Evolutionary conservation across 2,329 filamentous ascomycete species (phyloP), one percentile per base, ranked within the genome.

Genomic region (Apiospora pterosperma): DNA sequence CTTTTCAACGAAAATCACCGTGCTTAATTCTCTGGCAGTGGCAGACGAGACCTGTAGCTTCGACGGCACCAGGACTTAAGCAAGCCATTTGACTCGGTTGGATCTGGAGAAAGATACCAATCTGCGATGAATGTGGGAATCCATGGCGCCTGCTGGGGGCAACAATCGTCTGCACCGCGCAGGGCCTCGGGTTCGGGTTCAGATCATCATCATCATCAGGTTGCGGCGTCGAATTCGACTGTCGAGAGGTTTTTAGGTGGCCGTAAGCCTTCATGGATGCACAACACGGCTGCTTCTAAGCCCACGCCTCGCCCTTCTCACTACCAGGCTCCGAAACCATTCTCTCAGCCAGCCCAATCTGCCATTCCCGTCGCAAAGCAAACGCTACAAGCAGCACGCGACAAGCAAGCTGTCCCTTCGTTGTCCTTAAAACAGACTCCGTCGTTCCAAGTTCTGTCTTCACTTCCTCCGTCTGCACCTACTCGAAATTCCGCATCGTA

Each of bases 201-300:
- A 12, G 55, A 66, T 39, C 59, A 67, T 38, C 68, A 67, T 38
- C 68, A 68, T 21, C 62, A 64, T 21, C 71, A 77, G 66, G 73
- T 81, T 65, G 75, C 77, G 31, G 74, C 74, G 28, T 77, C 77
- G 5, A 82, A 82, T 69, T 75, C 76, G 58, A 81, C 80, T 1
- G 62, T 79, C 62, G 78, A 80, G 65, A 66, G 74, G 31, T 79
- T 79, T 67, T 69, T 81, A 25, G 76, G 78, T 44, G 73, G 74
- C 59, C 75, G 72, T 64, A 77, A 75, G 59, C 75, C 69, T 19
- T 70, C 74, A 63, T 77, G 76, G 75, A 74, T 77, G 61, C 63
- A 68, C 64, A 74, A 70, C 67, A 71, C 70, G 62, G 70, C 66
- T 42, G 71, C 74, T 34, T 71, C 70, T 41, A 70, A 72, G 67